Evolutionary conservation across 1,284 basidiomycete genomes (phyloP).

Genomic region (Marasmius fiardii): DNA sequence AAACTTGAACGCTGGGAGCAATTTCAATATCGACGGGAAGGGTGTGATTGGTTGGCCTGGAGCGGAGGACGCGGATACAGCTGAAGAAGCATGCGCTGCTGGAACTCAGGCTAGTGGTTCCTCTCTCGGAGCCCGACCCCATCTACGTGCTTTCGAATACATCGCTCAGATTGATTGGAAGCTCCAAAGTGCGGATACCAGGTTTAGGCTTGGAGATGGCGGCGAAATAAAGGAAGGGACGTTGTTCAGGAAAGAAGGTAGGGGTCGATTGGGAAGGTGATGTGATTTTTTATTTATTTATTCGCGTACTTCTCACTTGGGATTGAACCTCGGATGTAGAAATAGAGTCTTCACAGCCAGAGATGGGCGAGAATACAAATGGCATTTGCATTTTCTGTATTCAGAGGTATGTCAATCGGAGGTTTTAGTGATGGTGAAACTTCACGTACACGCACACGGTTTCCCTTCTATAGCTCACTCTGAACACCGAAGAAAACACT

Average conservation of each 20-base stretch:
- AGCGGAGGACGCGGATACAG: neutral
- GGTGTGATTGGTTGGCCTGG: neutral
- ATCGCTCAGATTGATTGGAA: slow-evolving; percentile 13
- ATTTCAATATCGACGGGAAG: neutral
- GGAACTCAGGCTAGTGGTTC: neutral
- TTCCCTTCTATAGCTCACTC: slow-evolving; percentile 9
- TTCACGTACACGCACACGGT: neutral
- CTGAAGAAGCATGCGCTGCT: neutral
- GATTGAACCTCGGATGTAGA: slow-evolving; percentile 5
- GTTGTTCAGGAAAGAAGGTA: neutral
- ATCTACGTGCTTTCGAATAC: slow-evolving; percentile 1
- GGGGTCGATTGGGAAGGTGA: neutral
- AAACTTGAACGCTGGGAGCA: neutral
- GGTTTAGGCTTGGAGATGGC: slow-evolving; percentile 8
- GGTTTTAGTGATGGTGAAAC: neutral
- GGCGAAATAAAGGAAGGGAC: neutral
- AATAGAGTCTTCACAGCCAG: slow-evolving; percentile 18
- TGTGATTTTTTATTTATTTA: neutral
- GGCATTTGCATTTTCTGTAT: slow-evolving; percentile 12
- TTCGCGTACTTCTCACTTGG: neutral
- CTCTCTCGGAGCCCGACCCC: neutral
- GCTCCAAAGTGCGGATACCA: slow-evolving; percentile 1
- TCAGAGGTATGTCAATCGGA: slow-evolving; percentile 11
- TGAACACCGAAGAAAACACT: slow-evolving; percentile 10
- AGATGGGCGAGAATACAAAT: slow-evolving; percentile 21